Base-by-base conservation (phyloP, 2,329 filamentous ascomycete species). In the Penicillium sp. region DNA sequence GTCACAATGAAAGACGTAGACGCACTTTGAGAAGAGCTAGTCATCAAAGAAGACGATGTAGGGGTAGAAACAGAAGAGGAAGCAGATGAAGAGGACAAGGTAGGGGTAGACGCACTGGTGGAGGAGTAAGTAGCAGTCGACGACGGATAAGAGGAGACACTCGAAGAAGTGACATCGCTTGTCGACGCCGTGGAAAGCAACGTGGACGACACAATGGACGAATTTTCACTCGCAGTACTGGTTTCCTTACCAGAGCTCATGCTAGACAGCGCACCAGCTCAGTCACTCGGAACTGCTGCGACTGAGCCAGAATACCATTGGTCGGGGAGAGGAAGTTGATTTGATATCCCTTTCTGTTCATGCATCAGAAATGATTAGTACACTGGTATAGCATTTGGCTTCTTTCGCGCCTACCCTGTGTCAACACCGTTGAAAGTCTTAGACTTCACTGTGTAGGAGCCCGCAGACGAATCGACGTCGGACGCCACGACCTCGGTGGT, bases 271-370 rank as follows among this genome's bases (percentile, higher is more conserved):
- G 61, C 60, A 47, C 50, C 47, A 4, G 48, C 49, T 53, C 51
- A 40, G 60, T 60, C 54, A 71, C 68, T 46, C 60, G 64, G 60
- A 73, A 72, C 46, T 71, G 66, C 32, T 67, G 60, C 16, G 73
- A 75, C 65, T 78, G 76, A 24, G 75, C 73, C 31, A 79, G 64
- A 55, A 78, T 77, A 36, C 75, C 76, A 34, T 50, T 67, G 27
- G 59, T 55, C 14, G 69, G 68, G 47, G 73, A 71, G 51, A 74
- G 47, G 53, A 77, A 66, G 63, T 78, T 77, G 69, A 78, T 67
- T 54, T 75, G 75, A 63, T 77, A 78, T 46, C 69, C 72, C 45
- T 73, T 72, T 40, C 58, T 58, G 39, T 45, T 47, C 27, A 43
- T 40, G 47, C 32, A 45, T 62, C 13, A 61, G 32, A 2, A 27